Evolutionary conservation across 2,329 filamentous ascomycete species (phyloP).

Genomic region (Fonsecaea erecta): DNA sequence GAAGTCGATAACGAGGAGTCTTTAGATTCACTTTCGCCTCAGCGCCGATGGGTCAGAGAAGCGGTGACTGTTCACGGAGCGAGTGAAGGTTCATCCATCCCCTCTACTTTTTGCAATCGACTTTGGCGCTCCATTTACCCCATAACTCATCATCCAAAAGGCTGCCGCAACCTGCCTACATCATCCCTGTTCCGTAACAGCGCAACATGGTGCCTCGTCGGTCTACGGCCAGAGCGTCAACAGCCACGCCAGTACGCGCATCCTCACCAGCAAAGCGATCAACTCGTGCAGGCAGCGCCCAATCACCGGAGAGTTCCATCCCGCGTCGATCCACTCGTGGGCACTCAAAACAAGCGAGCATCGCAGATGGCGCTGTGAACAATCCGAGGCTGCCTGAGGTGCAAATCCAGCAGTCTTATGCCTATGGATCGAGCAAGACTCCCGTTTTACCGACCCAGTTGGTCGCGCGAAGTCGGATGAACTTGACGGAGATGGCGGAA

Average conservation of each 20-base stretch:
- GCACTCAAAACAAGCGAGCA: conserved; percentile 28
- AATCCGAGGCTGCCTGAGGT: conserved; percentile 45
- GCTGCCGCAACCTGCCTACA: neutral
- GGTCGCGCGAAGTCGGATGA: conserved; percentile 40
- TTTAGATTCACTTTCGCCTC: neutral
- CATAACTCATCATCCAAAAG: neutral
- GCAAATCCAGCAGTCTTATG: conserved; percentile 47
- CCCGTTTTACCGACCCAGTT: conserved; percentile 45
- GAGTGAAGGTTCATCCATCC: neutral
- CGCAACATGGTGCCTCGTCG: conserved; percentile 31
- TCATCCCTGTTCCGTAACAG: neutral
- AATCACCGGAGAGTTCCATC: conserved; percentile 24
- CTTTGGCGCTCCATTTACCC: neutral
- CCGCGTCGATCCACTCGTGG: conserved; percentile 27
- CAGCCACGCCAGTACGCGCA: conserved; percentile 29
- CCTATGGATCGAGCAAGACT: conserved; percentile 47
- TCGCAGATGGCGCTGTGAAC: conserved; percentile 22
- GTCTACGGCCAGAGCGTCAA: conserved; percentile 30
- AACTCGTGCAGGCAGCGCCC: conserved; percentile 23
- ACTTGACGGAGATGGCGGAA: conserved; percentile 42
- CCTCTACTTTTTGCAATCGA: neutral
- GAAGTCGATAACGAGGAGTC: neutral
- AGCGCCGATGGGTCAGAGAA: neutral
- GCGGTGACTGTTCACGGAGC: neutral
- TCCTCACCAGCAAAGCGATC: conserved; percentile 24